Evolutionary conservation across 371 early-diverging fungal species (phyloP).

Genomic region (Syncephalis fuscata): DNA sequence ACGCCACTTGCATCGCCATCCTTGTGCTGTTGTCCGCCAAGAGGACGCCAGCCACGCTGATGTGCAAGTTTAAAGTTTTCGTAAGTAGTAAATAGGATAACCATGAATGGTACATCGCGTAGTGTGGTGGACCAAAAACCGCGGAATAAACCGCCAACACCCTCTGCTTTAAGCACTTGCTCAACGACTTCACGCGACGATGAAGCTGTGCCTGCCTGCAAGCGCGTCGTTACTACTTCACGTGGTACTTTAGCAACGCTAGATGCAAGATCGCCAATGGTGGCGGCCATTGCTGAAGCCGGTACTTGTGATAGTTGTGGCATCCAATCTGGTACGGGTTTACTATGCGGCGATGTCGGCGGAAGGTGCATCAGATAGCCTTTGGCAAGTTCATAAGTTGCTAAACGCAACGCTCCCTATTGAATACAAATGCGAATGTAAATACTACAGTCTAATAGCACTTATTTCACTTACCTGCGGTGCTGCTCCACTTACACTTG

Average conservation of each 20-base stretch:
- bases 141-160: conserved; percentile 48
- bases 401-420: conserved; percentile 54
- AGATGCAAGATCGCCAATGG: conserved; percentile 56
- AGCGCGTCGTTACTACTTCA: conserved; percentile 62
- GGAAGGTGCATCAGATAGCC: conserved; percentile 26
- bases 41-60: conserved; percentile 20
- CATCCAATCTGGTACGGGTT: conserved; percentile 14
- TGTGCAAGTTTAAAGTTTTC: conserved; percentile 63
- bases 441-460: background rate
- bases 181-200: conserved; percentile 31
- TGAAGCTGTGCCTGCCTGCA: conserved; percentile 28
- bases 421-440: background rate
- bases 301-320: conserved; percentile 25
- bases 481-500: conserved; percentile 50
- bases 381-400: conserved; percentile 63
- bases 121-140: conserved; percentile 64
- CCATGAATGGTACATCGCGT: conserved; percentile 71
- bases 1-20: conserved; percentile 33
- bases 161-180: conserved; percentile 39
- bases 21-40: conserved; percentile 14
- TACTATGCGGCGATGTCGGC: conserved; percentile 11
- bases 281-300: conserved; percentile 54
- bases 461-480: conserved; percentile 25
- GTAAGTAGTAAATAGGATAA: conserved; percentile 60
- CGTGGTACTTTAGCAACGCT: conserved; percentile 70